A percentile compares a stretch with the other conserved stretches of the same genome.
Evolutionary conservation across 768 basidiomycete species (phyloP).

Genomic region (Auricularia sp.): DNA sequence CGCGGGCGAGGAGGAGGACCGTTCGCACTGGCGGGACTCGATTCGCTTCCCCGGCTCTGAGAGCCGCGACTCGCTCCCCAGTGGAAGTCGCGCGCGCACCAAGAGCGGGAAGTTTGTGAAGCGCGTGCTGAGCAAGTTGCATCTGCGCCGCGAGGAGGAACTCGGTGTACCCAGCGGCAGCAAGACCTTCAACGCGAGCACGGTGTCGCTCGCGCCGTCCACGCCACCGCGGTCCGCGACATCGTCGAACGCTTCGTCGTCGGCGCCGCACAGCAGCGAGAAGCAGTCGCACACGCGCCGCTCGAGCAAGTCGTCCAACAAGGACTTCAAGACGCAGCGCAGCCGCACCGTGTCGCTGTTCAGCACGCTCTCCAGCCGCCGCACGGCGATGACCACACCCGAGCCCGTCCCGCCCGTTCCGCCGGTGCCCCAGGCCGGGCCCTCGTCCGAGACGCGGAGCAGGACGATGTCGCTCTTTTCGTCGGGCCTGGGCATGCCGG

Average conservation of each 20-base stretch:
- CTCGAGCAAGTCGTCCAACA: background rate
- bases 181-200: background rate
- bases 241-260: background rate
- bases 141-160: too few species aligned
- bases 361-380: background rate
- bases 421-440: background rate
- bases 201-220: background rate
- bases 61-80: background rate
- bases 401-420: background rate
- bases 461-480: background rate
- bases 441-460: background rate
- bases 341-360: background rate
- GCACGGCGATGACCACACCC: background rate
- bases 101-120: background rate
- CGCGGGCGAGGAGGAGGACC: background rate
- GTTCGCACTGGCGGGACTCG: background rate
- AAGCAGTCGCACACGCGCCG: background rate
- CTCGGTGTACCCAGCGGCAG: background rate
- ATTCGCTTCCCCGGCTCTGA: background rate
- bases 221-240: background rate
- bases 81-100: background rate
- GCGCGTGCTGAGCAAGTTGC: background rate
- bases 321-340: background rate
- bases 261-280: background rate
- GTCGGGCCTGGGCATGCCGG: background rate